Conservation (phyloP, 768 basidiomycete species). For the Tylopilus subfusipes region DNA sequence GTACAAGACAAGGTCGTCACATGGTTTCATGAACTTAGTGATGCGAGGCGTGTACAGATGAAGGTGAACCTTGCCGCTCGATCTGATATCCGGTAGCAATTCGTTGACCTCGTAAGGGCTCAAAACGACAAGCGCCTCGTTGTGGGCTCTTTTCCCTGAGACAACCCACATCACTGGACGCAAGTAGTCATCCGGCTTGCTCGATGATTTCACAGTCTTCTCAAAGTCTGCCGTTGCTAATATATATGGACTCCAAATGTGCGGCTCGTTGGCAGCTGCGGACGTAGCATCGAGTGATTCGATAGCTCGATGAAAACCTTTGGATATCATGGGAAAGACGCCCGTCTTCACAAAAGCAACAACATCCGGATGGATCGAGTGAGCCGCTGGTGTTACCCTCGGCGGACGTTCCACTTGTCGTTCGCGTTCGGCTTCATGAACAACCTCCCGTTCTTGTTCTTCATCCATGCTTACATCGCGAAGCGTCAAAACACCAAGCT, state of each 20-base stretch:
- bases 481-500: slow-evolving; percentile 14
- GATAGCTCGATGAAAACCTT: slow-evolving; percentile 19
- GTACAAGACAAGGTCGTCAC: slow-evolving; percentile 32
- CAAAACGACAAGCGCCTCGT: slow-evolving; percentile 32
- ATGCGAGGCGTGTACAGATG: slow-evolving; percentile 33
- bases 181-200: slow-evolving; percentile 13
- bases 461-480: slow-evolving; percentile 35
- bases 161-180: slow-evolving; percentile 32
- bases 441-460: slow-evolving; percentile 50
- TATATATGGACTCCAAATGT: slow-evolving; percentile 18
- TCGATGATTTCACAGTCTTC: slow-evolving; percentile 4
- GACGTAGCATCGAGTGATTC: slow-evolving; percentile 7
- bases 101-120: slow-evolving; percentile 41
- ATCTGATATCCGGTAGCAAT: slow-evolving; percentile 37
- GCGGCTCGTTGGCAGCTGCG: slow-evolving; percentile 13
- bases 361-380: slow-evolving; percentile 23
- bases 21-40: slow-evolving; percentile 12
- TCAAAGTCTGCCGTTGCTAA: slow-evolving; percentile 19
- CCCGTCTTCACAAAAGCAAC: slow-evolving; percentile 30
- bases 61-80: slow-evolving; percentile 33
- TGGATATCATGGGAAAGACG: slow-evolving; percentile 11
- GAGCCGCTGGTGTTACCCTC: slow-evolving; percentile 17
- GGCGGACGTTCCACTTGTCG: slow-evolving; percentile 37
- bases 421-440: slow-evolving; percentile 43
- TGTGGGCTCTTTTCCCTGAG: slow-evolving; percentile 1